Conservation (phyloP, 83 land plant genomes). For the Picea abies region DNA sequence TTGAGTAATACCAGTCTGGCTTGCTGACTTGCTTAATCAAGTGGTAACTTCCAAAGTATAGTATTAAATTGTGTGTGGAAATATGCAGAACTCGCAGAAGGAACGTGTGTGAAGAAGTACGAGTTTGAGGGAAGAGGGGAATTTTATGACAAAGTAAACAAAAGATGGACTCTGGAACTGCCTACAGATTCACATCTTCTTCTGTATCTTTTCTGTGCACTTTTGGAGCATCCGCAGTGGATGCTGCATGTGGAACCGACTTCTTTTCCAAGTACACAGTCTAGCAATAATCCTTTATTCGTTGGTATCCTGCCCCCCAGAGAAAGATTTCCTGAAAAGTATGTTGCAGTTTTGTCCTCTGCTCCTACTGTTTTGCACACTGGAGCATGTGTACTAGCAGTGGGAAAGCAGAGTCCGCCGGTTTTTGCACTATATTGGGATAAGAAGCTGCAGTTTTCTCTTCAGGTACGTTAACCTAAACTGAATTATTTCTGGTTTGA, state of each 20-base stretch:
- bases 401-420: slow-evolving; percentile 90
- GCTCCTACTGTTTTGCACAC: slow-evolving; percentile 82
- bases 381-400: slow-evolving; percentile 81
- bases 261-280: slow-evolving; percentile 78
- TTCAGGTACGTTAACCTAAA: slow-evolving; percentile 64
- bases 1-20: neutral
- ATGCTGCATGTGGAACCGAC: slow-evolving; percentile 90
- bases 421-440: slow-evolving; percentile 96
- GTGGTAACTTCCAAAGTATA: neutral
- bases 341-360: slow-evolving; percentile 75
- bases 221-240: slow-evolving; percentile 98
- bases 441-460: slow-evolving; percentile 85
- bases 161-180: slow-evolving; percentile 79
- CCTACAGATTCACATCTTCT: slow-evolving; percentile 96
- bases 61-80: neutral
- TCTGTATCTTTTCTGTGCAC: slow-evolving; percentile 90
- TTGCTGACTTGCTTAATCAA: neutral
- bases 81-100: slow-evolving; percentile 90
- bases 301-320: slow-evolving; percentile 80
- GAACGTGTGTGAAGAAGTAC: slow-evolving; percentile 91
- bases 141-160: slow-evolving; percentile 62
- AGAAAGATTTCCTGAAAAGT: slow-evolving; percentile 96
- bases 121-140: slow-evolving; percentile 83
- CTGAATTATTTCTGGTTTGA: neutral
- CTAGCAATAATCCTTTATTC: slow-evolving; percentile 93